phyloP scores from a whole-genome alignment of 768 basidiomycete species.

The Lactifluus subvellereus region DNA sequence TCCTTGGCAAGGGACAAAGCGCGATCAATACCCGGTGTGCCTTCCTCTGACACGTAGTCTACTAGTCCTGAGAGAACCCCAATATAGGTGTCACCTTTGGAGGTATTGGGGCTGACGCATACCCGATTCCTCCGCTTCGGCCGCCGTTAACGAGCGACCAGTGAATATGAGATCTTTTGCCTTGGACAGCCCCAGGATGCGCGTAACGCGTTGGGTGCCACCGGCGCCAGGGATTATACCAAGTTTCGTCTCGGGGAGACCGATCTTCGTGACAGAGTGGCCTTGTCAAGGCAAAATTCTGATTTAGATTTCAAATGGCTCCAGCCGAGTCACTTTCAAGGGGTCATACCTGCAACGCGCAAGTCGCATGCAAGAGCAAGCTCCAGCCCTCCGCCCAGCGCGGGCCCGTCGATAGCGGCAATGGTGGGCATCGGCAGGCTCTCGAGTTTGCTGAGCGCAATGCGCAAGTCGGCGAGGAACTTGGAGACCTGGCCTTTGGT shows the following conservation, averaged over 20 bases:
- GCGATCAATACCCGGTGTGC: constrained; percentile 56
- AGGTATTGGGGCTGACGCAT: constrained; percentile 14
- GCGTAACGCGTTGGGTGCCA: constrained; percentile 77
- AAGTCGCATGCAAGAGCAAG: constrained; percentile 85
- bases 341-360: constrained; percentile 68
- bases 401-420: constrained; percentile 88
- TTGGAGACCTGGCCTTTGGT: constrained; percentile 60
- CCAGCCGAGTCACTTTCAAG: constrained; percentile 2
- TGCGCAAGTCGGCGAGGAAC: constrained; percentile 72
- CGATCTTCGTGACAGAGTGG: constrained; percentile 71
- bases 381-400: constrained; percentile 90
- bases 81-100: not conserved
- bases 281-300: constrained; percentile 33
- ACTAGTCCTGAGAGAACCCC: constrained; percentile 54
- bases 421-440: constrained; percentile 82
- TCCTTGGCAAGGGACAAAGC: constrained; percentile 63
- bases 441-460: constrained; percentile 70
- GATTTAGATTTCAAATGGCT: not conserved
- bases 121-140: constrained; percentile 72
- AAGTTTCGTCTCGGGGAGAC: constrained; percentile 70
- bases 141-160: constrained; percentile 58
- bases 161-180: constrained; percentile 88
- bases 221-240: constrained; percentile 91
- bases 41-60: constrained; percentile 68
- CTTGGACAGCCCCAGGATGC: constrained; percentile 70